phyloP scores from a whole-genome alignment of 169 alveolate species.

The Plasmodium coatneyi region DNA sequence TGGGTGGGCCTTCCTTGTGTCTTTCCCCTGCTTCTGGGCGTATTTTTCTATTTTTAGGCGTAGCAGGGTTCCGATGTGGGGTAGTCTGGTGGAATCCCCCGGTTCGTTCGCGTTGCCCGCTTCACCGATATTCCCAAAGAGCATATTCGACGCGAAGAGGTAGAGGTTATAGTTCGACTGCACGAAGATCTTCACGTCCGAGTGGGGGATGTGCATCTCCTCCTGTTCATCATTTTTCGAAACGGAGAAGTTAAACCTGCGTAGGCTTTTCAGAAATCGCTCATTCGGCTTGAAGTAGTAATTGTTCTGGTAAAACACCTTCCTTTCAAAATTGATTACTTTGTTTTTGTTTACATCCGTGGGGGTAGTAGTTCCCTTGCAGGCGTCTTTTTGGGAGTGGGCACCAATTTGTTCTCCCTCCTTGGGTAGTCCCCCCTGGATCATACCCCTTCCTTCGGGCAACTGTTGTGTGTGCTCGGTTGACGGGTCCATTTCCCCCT shows the following conservation, averaged over 20 bases:
- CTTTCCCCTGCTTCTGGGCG: neutral
- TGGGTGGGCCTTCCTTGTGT: neutral
- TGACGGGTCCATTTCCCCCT: neutral
- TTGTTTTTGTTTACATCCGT: constrained; percentile 7
- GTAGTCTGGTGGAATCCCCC: neutral
- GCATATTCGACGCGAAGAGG: constrained; percentile 50
- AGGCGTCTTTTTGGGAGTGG: neutral
- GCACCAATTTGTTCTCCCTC: neutral
- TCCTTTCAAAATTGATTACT: constrained; percentile 24
- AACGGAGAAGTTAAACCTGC: constrained; percentile 33
- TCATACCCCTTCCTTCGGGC: neutral
- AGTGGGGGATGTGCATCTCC: constrained; percentile 29
- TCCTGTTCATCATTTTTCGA: constrained; percentile 35
- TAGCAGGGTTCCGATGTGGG: constrained; percentile 35
- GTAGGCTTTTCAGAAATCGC: constrained; percentile 22
- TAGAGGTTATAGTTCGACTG: constrained; percentile 55
- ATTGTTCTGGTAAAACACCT: constrained; percentile 29
- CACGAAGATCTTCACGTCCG: constrained; percentile 32
- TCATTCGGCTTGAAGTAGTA: constrained; percentile 34
- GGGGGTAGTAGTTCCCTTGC: neutral
- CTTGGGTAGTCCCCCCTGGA: neutral
- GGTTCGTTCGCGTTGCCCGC: neutral
- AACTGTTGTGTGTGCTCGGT: neutral
- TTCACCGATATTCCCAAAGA: constrained; percentile 8
- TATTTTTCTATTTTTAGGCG: neutral